Conservation (phyloP, 768 basidiomycete genomes). For the Glaciozyma antarctica region DNA sequence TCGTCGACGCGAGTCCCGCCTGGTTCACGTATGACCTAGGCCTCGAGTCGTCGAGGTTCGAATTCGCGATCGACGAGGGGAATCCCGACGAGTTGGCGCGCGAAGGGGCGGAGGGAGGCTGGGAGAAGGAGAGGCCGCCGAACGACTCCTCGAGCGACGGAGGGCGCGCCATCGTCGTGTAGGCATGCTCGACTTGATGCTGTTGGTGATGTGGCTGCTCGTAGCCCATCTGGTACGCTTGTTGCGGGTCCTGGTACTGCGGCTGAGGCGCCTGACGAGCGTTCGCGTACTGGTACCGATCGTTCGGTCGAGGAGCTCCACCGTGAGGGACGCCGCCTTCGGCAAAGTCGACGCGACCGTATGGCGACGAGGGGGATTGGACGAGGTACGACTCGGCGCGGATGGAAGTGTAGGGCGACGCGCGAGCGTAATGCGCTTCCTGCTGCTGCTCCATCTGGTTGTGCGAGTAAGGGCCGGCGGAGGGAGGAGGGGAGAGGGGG, state of each 20-base stretch:
- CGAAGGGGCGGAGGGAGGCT: background rate
- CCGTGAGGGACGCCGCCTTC: slow-evolving; percentile 16
- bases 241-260: background rate
- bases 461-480: background rate
- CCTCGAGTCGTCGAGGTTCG: too few relatives aligned
- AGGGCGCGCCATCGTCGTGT: background rate
- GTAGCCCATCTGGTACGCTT: background rate
- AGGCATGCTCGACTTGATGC: background rate
- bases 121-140: background rate
- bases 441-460: slow-evolving; percentile 9
- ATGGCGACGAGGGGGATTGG: slow-evolving; percentile 17
- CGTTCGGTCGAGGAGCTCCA: background rate
- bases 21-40: background rate
- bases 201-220: background rate
- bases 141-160: background rate
- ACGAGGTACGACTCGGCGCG: slow-evolving; percentile 25
- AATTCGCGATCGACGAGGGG: background rate
- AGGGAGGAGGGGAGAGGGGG: slow-evolving; percentile 2
- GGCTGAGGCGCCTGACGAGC: background rate
- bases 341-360: slow-evolving; percentile 29
- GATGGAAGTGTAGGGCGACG: slow-evolving; percentile 20
- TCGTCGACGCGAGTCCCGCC: background rate
- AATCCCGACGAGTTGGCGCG: background rate
- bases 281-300: background rate
- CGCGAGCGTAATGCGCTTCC: background rate